These are phyloP conservation scores for Pseudogymnoascus sp. DNA, from an alignment of 2,329 filamentous ascomycete genomes.

Conservation along the genomic window DNA sequence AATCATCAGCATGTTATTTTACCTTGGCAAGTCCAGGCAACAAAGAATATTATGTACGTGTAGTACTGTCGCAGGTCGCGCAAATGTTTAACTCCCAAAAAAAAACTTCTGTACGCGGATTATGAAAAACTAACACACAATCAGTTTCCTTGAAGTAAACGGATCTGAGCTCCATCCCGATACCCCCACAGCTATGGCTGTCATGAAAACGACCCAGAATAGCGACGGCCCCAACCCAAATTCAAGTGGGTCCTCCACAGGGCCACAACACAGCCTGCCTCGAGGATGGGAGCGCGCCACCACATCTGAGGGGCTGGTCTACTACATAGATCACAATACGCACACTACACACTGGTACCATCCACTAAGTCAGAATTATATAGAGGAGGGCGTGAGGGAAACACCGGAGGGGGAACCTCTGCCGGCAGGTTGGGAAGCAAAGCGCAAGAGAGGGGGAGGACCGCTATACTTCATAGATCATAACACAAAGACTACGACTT, in stretches of 20 bases:
- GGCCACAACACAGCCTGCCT: constrained; percentile 63
- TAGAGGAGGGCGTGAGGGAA: constrained; percentile 6
- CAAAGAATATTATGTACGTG: constrained; percentile 1
- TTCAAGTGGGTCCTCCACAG: not conserved
- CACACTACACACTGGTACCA: constrained; percentile 76
- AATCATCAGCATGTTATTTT: not conserved
- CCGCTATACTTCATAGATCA: constrained; percentile 98
- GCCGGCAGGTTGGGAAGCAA: constrained; percentile 90
- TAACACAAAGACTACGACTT: constrained; percentile 98
- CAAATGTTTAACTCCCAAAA: not conserved
- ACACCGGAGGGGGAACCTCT: constrained; percentile 85
- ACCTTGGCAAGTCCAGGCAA: not conserved
- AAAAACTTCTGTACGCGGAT: not conserved
- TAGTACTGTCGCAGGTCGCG: not conserved
- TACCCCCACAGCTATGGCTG: not conserved
- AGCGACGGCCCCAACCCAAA: not conserved
- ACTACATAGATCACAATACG: constrained; percentile 96
- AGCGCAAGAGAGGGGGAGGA: constrained; percentile 96
- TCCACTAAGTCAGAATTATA: not conserved
- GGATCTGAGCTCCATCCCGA: not conserved
- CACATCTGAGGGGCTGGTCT: constrained; percentile 82
- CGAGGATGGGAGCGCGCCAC: constrained; percentile 90
- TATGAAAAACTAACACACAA: not conserved
- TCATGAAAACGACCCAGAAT: not conserved
- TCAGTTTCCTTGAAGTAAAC: not conserved